A percentile compares a stretch with the other conserved stretches of the same genome.
Conservation (phyloP, 2,329 filamentous ascomycete genomes). For the Alternaria ventricosa region DNA sequence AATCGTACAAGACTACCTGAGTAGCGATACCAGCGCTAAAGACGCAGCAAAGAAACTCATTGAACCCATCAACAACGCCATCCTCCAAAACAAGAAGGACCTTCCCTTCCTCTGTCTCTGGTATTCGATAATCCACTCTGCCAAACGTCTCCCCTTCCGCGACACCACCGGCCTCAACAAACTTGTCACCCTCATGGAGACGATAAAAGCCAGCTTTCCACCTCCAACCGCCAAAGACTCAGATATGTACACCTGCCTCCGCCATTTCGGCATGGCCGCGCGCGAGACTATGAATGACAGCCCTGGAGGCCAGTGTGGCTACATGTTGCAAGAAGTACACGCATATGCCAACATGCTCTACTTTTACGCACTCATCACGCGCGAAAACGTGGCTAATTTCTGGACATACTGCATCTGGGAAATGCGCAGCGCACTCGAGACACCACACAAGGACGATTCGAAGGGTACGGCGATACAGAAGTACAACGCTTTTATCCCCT, state of each 20-base stretch:
- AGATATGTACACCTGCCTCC: background rate
- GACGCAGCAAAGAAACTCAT: background rate
- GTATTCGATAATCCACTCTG: constrained; percentile 4
- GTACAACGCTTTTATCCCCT: background rate
- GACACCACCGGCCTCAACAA: background rate
- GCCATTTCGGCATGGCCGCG: background rate
- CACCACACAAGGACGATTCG: background rate
- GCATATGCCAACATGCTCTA: constrained; percentile 5
- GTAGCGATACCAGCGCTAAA: background rate
- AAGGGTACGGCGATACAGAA: background rate
- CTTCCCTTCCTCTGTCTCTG: background rate
- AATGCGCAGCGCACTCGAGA: constrained; percentile 2
- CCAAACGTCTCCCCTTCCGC: constrained; percentile 5
- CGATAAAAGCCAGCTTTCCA: background rate
- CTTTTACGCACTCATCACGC: constrained; percentile 2
- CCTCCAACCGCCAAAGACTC: background rate
- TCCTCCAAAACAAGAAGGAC: background rate
- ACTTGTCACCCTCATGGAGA: background rate
- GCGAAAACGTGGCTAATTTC: background rate
- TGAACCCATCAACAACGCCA: background rate
- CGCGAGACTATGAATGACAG: background rate
- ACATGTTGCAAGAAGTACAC: background rate
- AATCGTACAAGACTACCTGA: background rate
- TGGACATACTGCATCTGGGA: constrained; percentile 4
- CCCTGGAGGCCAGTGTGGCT: background rate